Base-by-base conservation (phyloP, 2,329 filamentous ascomycete genomes). In the Pestalotiopsis sp. region DNA sequence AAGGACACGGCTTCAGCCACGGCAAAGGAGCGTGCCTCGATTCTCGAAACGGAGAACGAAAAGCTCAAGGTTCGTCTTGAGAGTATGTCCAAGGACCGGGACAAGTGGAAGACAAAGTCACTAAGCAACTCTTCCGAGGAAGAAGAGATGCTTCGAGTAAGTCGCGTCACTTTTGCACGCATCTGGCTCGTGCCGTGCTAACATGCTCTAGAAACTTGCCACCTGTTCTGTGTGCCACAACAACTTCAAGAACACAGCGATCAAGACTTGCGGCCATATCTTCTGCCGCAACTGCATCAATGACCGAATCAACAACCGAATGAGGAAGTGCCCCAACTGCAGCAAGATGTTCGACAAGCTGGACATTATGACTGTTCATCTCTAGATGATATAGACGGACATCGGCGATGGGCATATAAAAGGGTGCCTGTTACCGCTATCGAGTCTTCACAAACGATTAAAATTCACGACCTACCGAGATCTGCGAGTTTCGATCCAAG, bases 321-420 rank as follows among this genome's bases (percentile, higher is more conserved):
- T 95, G 82, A 89, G 96, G 73, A 98, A 98, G 80, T 99, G 96
- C 77, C 96, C 96, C 2, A 95, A 93, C 74, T 99, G 97, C 85
- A 94, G 92, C 75, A 93, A 92, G 81, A 90, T 93, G 3, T 99
- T 99, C 78, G 95, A 97, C 76, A 92, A 90, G 79, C 92, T 92
- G 80, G 96, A 99, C 78, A 90, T 94, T 70, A 97, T 98, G 93
- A 82, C 87, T 25, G 88, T 90, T 64, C 90, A 92, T 77, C 78
- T 85, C 75, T 83, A 77, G 67, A 65, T 64, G 36, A 36, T 13
- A 6, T 12, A 36, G 38, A 17, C 27, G 17, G 23, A 23, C n/a
- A 36, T 9, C 17, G 45, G 45, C 12, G 11, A 27, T 23, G 14
- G 57, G 12, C 25, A 27, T n/a, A 12, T 31, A 14, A n/a, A 27